Evolutionary conservation across 208 protist species (phyloP), one percentile per base, ranked within the genome.

Genomic region (Endotrypanum monterogeii): DNA sequence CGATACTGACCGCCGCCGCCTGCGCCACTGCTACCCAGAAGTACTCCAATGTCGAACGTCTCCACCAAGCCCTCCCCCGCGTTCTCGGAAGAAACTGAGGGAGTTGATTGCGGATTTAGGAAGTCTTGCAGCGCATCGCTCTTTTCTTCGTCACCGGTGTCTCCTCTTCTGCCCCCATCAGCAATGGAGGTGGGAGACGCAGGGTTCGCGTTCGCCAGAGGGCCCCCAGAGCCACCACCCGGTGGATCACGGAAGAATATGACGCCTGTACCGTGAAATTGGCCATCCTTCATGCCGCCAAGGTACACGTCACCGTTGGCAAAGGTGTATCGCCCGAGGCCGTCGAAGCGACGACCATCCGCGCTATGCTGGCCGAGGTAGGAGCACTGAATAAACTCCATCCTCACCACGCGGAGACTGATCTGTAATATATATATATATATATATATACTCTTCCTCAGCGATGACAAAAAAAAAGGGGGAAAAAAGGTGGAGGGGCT

Each of bases 261-360:
- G 18, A 91, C 89, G 37, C 94, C 94, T 35, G 88, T 61, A 14
- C 94, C 94, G 67, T 98, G 89, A 73, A 96, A 94, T 50, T 75
- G 69, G 20, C 94, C 94, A 73, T 98, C 94, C 60, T 83, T 46
- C 70, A 96, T 88, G 1, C 79, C 76, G 9, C 94, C 94, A 3
- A 94, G 77, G 78, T 96, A 98, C 20, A 80, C 76, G 71, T 96
- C 89, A 32, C 94, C 92, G 58, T 94, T 95, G n/a, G 86, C 46
- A 67, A 96, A 96, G 18, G 82, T 93, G 79, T 91, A 96, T 52
- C 87, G 71, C 9, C 94, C 94, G 7, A 90, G 69, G 18, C 88
- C 89, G 55, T 95, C 52, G 46, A 90, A 90, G 60, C 94, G 90
- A 30, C 90, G 85, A 11, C 78, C 84, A 57, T 97, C 93, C 0